Conservation (phyloP, 805 yeast genomes). For the Candida pseudofarinosa region DNA sequence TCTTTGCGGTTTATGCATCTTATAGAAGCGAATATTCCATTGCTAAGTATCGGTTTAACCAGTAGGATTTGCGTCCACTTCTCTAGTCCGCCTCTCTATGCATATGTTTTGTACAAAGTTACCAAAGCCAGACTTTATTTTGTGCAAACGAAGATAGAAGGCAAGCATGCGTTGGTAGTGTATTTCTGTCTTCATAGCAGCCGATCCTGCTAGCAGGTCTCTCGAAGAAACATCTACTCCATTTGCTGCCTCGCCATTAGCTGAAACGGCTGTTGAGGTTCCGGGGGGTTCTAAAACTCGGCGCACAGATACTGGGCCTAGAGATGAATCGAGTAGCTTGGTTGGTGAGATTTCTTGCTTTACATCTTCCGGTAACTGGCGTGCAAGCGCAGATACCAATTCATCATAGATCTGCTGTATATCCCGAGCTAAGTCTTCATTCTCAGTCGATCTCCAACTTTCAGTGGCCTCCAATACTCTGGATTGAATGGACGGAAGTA, state of each 20-base stretch:
- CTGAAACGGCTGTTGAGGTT: background rate
- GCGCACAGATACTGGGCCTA: background rate
- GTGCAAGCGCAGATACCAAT: background rate
- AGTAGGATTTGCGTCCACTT: too few relatives aligned
- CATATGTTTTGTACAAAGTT: background rate
- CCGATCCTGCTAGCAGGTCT: background rate
- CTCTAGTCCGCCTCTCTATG: too few relatives aligned
- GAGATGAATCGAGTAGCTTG: background rate
- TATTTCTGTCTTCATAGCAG: background rate
- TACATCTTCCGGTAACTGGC: background rate
- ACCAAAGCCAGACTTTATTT: background rate
- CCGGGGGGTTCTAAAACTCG: background rate
- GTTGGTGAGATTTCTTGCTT: background rate
- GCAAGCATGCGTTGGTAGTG: background rate
- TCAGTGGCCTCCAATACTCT: slow-evolving; percentile 11
- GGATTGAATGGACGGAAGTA: slow-evolving; percentile 13
- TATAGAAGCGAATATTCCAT: too few relatives aligned
- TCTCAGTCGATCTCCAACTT: slow-evolving; percentile 15
- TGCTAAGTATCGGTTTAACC: too few relatives aligned
- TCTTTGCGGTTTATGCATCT: too few relatives aligned
- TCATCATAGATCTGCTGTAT: background rate
- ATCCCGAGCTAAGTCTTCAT: slow-evolving; percentile 11
- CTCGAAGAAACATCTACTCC: too few relatives aligned
- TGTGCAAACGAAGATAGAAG: background rate
- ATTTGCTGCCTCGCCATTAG: background rate